phyloP scores from a whole-genome alignment of 2,329 filamentous ascomycete genomes.

The Claviceps sp. region DNA sequence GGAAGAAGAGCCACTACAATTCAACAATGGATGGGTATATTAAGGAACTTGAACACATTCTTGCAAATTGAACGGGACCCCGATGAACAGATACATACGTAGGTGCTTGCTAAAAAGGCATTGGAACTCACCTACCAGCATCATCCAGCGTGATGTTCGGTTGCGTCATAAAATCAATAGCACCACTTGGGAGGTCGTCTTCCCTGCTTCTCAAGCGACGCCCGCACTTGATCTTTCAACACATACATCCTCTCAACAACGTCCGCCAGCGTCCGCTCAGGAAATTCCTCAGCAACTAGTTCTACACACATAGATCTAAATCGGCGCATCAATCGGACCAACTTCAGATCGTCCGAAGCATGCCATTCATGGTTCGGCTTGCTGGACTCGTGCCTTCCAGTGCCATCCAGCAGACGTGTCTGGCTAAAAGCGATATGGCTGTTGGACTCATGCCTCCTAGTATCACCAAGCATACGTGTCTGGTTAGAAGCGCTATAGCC shows the following conservation, averaged over 20 bases:
- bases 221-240: slow-evolving; percentile 11
- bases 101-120: too few species aligned
- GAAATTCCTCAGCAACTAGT: slow-evolving; percentile 8
- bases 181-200: slow-evolving; percentile 15
- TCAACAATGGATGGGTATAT: too few species aligned
- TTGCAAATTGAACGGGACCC: too few species aligned
- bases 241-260: slow-evolving; percentile 10
- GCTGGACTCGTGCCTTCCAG: background rate
- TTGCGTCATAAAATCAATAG: slow-evolving; percentile 3
- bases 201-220: slow-evolving; percentile 9
- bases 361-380: slow-evolving; percentile 12
- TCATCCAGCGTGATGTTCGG: too few species aligned
- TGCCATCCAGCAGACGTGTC: background rate
- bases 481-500: background rate
- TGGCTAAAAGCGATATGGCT: background rate
- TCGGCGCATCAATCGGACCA: slow-evolving; percentile 13
- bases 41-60: too few species aligned
- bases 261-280: slow-evolving; percentile 9
- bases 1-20: too few species aligned
- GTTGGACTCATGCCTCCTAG: background rate
- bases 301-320: slow-evolving; percentile 6
- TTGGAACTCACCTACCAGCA: too few species aligned
- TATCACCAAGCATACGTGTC: background rate
- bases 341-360: slow-evolving; percentile 14
- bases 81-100: too few species aligned